These are phyloP conservation scores for Cladochytrium replicatum DNA, from an alignment of 192 early-diverging fungal genomes.

Conservation along the genomic window DNA sequence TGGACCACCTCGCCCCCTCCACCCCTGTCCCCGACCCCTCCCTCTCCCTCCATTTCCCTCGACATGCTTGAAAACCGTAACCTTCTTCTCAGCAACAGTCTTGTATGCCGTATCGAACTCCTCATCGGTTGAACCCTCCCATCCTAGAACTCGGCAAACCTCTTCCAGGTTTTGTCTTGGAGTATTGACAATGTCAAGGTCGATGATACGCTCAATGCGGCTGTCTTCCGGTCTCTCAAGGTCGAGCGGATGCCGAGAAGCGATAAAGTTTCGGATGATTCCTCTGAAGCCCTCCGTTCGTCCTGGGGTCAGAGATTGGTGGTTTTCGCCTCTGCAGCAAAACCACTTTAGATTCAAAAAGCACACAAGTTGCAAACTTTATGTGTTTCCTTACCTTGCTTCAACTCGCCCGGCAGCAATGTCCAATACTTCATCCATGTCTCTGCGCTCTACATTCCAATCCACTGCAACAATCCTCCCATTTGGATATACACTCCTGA, in stretches of 20 bases:
- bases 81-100: conserved; percentile 17
- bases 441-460: too few species aligned
- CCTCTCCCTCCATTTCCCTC: too few species aligned
- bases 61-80: conserved; percentile 17
- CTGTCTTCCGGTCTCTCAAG: conserved; percentile 35
- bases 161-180: conserved; percentile 35
- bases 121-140: conserved; percentile 26
- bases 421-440: conserved; percentile 47
- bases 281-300: conserved; percentile 44
- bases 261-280: conserved; percentile 50
- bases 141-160: conserved; percentile 7
- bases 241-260: conserved; percentile 42
- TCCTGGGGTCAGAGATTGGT: conserved; percentile 68
- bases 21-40: too few species aligned
- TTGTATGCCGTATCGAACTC: conserved; percentile 43
- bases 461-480: conserved; percentile 61
- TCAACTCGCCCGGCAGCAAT: conserved; percentile 45
- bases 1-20: too few species aligned
- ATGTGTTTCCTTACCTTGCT: conserved; percentile 20
- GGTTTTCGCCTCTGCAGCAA: conserved; percentile 70
- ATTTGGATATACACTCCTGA: conserved; percentile 45
- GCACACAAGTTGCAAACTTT: too few species aligned
- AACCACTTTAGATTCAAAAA: too few species aligned
- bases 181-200: conserved; percentile 41
- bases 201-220: conserved; percentile 49